Base-by-base conservation (phyloP, 2,329 filamentous ascomycete species). In the Nectriaceae sp. region DNA sequence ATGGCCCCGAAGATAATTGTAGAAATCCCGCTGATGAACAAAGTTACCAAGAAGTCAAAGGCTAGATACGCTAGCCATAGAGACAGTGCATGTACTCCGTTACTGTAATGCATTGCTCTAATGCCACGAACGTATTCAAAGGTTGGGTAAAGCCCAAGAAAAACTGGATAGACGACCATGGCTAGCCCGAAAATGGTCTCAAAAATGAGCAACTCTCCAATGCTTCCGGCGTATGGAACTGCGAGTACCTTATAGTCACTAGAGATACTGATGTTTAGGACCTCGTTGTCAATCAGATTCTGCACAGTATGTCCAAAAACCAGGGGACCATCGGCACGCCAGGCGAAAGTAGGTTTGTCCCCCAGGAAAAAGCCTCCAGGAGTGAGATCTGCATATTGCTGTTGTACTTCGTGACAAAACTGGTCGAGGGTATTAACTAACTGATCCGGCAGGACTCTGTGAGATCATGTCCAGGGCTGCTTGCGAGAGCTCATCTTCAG, bases 361-460 rank as follows among this genome's bases (percentile, higher is more conserved):
- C 43, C 43, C 0, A 45, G 22, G n/a, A 45, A 45, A 24, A 45
- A 45, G 1, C 43, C 43, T 22, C 46, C 46, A 0, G 46, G 41
- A 4, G 24, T 43, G 11, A 48, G 33, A 15, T 44, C 16, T n/a
- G 26, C 55, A 94, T 91, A 45, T 4, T 45, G 43, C 4, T 31
- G 22, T 13, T 26, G 11, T 0, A 45, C 22, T 21, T 45, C 36
- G 0, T 21, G 4, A 1, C 40, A 24, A 1, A 45, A 45, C 18
- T 40, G 36, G 1, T 45, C 36, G 13, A 45, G 43, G 0, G 22
- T 40, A 11, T 33, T 24, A 4, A 45, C 43, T 1, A 45, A 45
- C 36, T 4, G 43, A 45, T 13, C 43, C 43, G 8, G 21, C 13
- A 1, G 43, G 43, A 8, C 16, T 40, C 3, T 40, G 18, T 18